Conservation (phyloP, 192 early-diverging fungal genomes). For the Glomus cerebriforme region DNA sequence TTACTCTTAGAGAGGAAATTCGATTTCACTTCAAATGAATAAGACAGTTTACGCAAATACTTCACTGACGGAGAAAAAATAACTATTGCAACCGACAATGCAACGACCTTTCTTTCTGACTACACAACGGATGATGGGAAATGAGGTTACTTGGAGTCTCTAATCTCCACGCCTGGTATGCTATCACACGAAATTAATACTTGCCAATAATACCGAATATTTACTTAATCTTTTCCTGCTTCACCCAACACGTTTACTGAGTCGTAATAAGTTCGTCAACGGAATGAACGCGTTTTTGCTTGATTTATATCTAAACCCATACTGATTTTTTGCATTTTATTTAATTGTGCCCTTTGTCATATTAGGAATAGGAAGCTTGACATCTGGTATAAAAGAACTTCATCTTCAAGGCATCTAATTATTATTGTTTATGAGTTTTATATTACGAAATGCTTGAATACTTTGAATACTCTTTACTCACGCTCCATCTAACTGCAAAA, state of each 20-base stretch:
- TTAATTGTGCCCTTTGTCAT: background rate
- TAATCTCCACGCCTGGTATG: background rate
- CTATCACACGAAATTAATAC: no score
- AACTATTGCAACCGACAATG: background rate
- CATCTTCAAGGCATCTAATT: background rate
- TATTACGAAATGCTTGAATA: no score
- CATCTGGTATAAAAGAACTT: background rate
- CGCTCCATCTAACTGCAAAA: background rate
- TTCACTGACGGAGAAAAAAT: background rate
- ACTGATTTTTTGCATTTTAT: background rate
- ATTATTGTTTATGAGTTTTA: no score
- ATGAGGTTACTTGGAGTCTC: background rate
- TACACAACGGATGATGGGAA: slow-evolving; percentile 1
- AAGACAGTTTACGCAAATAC: background rate
- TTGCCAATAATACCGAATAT: no score
- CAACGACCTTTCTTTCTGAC: background rate
- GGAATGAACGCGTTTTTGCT: background rate
- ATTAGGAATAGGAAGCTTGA: background rate
- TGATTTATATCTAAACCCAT: background rate
- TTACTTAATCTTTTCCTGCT: no score
- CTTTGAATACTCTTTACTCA: no score
- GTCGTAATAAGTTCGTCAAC: background rate
- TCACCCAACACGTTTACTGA: no score
- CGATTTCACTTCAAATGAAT: background rate
- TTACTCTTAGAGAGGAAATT: background rate